Evolutionary conservation across 768 basidiomycete species (phyloP).

Genomic region (Suillus decipiens): DNA sequence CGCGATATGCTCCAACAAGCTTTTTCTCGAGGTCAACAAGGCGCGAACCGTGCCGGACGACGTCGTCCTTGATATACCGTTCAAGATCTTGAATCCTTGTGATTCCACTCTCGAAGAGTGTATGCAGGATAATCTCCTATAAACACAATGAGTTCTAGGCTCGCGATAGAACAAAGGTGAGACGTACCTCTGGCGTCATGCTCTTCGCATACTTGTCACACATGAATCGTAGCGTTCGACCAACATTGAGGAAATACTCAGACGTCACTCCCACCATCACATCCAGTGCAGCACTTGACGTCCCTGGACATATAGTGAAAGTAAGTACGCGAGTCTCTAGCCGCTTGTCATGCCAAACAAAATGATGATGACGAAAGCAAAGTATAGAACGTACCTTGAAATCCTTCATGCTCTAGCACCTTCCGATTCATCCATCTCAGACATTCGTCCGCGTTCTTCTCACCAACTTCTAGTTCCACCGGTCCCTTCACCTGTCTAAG

Average conservation of each 20-base stretch:
- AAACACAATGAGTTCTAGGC: constrained; percentile 13
- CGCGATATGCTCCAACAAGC: constrained; percentile 79
- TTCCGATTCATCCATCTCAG: constrained; percentile 72
- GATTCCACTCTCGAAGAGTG: constrained; percentile 86
- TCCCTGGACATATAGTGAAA: constrained; percentile 42
- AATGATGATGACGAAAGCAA: not conserved
- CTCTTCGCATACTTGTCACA: constrained; percentile 76
- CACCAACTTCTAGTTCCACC: constrained; percentile 56
- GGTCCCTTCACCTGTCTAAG: constrained; percentile 15
- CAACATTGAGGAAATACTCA: constrained; percentile 85
- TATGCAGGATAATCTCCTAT: constrained; percentile 94
- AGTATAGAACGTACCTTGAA: constrained; percentile 67
- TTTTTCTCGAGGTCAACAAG: constrained; percentile 84
- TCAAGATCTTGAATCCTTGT: constrained; percentile 79
- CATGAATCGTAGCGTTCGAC: constrained; percentile 79
- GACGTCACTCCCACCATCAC: constrained; percentile 75
- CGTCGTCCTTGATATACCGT: constrained; percentile 85
- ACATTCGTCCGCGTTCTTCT: constrained; percentile 61
- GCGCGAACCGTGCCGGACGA: constrained; percentile 78
- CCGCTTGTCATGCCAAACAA: not conserved
- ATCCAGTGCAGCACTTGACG: constrained; percentile 75
- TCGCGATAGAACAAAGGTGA: not conserved
- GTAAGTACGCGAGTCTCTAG: not conserved
- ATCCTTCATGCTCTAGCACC: constrained; percentile 87
- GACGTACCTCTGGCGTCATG: constrained; percentile 83